phyloP scores from a whole-genome alignment of 495 filamentous ascomycete species.

The Hypoxylon rickii region DNA sequence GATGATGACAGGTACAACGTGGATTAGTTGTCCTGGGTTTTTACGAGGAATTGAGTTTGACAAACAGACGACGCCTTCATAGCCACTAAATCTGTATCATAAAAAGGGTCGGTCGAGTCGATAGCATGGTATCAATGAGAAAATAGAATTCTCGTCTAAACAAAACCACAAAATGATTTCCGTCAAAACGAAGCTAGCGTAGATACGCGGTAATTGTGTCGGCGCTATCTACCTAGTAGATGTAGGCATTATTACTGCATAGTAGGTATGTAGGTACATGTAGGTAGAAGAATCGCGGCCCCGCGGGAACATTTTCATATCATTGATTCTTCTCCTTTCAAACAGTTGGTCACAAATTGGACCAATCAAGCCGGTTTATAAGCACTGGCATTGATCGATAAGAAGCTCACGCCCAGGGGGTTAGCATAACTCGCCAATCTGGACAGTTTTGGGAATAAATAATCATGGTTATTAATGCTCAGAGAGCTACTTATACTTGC shows the following conservation, averaged over 20 bases:
- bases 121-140: neutral
- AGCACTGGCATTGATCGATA: too few species aligned
- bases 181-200: conserved; percentile 22
- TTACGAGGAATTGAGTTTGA: neutral
- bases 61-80: neutral
- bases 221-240: too few species aligned
- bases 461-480: too few species aligned
- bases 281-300: conserved; percentile 14
- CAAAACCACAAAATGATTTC: neutral
- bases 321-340: neutral
- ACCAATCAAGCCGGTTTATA: too few species aligned
- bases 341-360: conserved; percentile 27
- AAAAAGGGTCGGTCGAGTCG: too few species aligned
- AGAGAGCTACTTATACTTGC: too few species aligned
- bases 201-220: too few species aligned
- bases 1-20: neutral
- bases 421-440: neutral
- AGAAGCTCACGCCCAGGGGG: neutral
- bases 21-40: neutral
- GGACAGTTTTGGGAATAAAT: too few species aligned
- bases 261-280: neutral
- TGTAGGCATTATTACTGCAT: too few species aligned
- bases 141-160: conserved; percentile 8
- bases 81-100: too few species aligned
- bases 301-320: conserved; percentile 13